Percentiles rank a stretch among this genome's conserved stretches.
phyloP scores from a whole-genome alignment of 2,329 filamentous ascomycete species.

The Beauveria bassiana region DNA sequence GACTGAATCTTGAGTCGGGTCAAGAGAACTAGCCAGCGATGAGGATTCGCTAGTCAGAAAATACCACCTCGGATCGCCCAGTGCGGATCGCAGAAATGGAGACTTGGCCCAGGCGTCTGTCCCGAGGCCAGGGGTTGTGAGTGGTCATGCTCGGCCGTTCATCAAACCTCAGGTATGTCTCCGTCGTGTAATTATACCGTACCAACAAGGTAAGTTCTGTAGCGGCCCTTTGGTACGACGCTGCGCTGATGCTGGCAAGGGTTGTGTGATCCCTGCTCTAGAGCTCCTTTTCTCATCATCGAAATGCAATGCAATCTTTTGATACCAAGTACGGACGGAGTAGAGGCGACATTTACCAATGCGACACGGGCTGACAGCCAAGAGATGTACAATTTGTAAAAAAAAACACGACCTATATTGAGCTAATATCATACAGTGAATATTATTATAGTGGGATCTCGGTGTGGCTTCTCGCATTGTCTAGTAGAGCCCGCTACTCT shows the following conservation, averaged over 20 bases:
- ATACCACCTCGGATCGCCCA: slow-evolving; percentile 10
- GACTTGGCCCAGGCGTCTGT: background rate
- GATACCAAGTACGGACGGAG: background rate
- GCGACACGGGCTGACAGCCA: background rate
- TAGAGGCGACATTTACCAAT: background rate
- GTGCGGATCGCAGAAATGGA: slow-evolving; percentile 7
- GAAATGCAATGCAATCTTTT: background rate
- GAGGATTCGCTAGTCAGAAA: background rate
- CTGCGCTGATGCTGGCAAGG: background rate
- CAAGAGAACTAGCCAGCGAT: background rate
- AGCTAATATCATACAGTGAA: background rate
- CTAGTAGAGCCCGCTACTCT: background rate
- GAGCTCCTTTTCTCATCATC: background rate
- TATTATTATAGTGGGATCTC: background rate
- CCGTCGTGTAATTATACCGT: slow-evolving; percentile 3
- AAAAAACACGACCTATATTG: no score
- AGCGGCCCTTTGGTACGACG: background rate
- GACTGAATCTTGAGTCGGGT: background rate
- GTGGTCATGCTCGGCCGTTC: slow-evolving; percentile 2
- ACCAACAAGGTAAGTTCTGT: background rate
- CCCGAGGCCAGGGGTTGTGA: background rate
- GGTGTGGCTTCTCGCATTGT: background rate
- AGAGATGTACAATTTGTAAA: background rate
- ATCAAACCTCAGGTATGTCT: slow-evolving; percentile 7
- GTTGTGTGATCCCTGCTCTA: background rate